phyloP scores from a whole-genome alignment of 768 basidiomycete species.

The Collybiopsis luxurians region DNA sequence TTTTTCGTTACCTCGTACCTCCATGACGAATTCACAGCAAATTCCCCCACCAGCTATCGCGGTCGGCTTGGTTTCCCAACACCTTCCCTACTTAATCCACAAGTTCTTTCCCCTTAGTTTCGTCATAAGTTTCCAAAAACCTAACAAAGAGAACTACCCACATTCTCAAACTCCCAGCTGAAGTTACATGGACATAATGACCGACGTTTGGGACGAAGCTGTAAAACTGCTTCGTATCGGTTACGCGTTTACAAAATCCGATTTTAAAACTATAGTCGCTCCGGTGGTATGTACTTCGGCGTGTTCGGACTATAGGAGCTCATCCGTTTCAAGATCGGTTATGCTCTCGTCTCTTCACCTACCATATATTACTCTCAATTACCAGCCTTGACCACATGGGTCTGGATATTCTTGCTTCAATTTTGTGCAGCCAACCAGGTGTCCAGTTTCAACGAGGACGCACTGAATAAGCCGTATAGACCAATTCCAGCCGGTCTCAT shows the following conservation, averaged over 20 bases:
- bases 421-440: constrained; percentile 29
- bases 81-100: no score
- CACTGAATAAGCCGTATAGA: constrained; percentile 25
- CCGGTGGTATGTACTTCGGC: not conserved
- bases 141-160: no score
- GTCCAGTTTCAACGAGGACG: constrained; percentile 22
- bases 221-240: not conserved
- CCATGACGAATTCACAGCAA: no score
- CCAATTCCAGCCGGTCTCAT: constrained; percentile 30
- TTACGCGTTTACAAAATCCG: not conserved
- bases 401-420: constrained; percentile 28
- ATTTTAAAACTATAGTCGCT: not conserved
- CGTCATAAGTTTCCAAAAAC: no score
- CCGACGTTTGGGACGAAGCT: no score
- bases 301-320: no score
- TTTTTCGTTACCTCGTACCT: no score
- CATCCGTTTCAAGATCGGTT: not conserved
- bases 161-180: no score
- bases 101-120: no score
- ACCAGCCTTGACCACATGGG: constrained; percentile 17
- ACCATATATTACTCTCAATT: not conserved
- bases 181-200: no score
- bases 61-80: no score
- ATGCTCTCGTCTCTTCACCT: not conserved
- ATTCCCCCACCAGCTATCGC: no score